Conservation (phyloP, 2,329 filamentous ascomycete genomes). For the Phialemoniopsis sp. region DNA sequence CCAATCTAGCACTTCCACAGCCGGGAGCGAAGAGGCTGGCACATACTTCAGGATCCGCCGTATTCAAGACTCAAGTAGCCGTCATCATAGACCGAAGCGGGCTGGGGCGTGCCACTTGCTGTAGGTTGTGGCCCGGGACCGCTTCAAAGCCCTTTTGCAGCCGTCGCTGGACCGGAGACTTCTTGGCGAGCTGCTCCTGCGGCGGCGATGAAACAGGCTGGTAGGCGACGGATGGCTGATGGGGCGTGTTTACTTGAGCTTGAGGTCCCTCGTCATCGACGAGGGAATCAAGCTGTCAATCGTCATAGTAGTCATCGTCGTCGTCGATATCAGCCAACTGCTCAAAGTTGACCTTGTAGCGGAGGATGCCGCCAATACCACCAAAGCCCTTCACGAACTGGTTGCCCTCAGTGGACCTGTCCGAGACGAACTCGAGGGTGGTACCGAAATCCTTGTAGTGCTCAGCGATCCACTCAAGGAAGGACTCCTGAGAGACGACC, state of each 20-base stretch:
- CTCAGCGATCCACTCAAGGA: conserved; percentile 99
- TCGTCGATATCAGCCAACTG: conserved; percentile 90
- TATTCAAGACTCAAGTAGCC: conserved; percentile 45
- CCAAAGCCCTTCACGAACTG: conserved; percentile 99
- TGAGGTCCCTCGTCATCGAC: conserved; percentile 75
- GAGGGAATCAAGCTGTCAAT: conserved; percentile 92
- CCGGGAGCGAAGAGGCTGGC: too few species aligned
- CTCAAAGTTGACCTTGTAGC: conserved; percentile 99
- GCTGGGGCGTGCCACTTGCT: conserved; percentile 58
- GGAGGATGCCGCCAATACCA: conserved; percentile 94
- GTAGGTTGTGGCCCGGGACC: conserved; percentile 37
- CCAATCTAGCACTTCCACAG: too few species aligned
- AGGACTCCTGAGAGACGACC: conserved; percentile 77
- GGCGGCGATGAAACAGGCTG: conserved; percentile 25
- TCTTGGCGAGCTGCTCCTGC: conserved; percentile 20
- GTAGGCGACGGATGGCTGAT: conserved; percentile 19
- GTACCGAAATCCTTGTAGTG: conserved; percentile 98
- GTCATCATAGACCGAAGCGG: conserved; percentile 67
- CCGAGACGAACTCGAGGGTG: conserved; percentile 92
- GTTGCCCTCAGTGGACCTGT: conserved; percentile 96
- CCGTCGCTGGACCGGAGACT: conserved; percentile 35
- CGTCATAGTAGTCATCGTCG: conserved; percentile 91
- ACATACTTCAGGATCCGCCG: conserved; percentile 16
- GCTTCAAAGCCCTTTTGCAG: conserved; percentile 40
- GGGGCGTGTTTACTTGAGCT: conserved; percentile 53